Base-by-base conservation (phyloP, 768 basidiomycete species). In the Rhodosporidiobolus odoratus region DNA sequence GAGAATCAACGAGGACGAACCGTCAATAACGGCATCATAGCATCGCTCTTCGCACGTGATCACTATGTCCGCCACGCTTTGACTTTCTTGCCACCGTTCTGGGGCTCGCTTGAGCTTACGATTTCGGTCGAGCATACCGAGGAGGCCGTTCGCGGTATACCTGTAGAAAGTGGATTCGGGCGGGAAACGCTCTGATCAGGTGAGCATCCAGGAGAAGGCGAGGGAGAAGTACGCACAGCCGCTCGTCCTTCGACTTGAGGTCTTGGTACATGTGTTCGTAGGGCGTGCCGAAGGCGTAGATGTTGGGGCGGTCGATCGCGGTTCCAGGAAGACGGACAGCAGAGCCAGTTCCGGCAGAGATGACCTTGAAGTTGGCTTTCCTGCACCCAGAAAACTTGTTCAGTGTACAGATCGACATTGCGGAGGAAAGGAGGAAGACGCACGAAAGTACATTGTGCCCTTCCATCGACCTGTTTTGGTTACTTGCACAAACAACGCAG, bases 11-110 rank as follows among this genome's bases (percentile, higher is more conserved):
- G 35, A 43, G 47, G 12, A 79, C 86, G 77, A 76, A 96, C 96
- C 96, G 79, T 98, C 96, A 78, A 94, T 96, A 27, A 99, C 96
- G 1, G 92, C 90, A 78, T 99, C 96, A 79, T 93, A 99, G 80
- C 96, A 99, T 62, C 95, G 86, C 79, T 99, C 96, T 82, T 98
- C 96, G 79, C 96, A 99, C 9, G 96, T 99, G 77, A 99, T 93
- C 30, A 99, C 96, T 30, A 99, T 84, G 78, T 99, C 96, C n/a
- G 91, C 91, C 15, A 95, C 84, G 2, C 85, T 86, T 77, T 82
- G 89, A 64, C 85, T 90, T 54, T 98, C 94, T 76, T 98, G 95
- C 94, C 94, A 99, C 71, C 94, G 86, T 79, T 99, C 95, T 54
- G 96, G 96, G 13, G 94, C 94, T 16, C 83, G 79, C 79, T 99